Conservation (phyloP, 352 stramenopile genomes). For the Globisporangium splendens region DNA sequence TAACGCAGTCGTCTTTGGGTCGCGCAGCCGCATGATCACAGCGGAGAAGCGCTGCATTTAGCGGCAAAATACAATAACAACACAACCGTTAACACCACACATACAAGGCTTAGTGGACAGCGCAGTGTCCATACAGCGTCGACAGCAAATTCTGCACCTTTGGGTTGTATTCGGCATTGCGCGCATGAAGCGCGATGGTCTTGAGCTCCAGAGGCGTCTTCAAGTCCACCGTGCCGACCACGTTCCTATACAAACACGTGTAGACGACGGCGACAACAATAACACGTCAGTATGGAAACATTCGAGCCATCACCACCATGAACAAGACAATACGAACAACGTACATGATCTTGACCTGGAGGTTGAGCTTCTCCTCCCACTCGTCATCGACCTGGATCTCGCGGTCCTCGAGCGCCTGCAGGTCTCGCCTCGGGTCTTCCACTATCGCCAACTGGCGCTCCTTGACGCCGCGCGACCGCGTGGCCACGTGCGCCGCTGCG, state of each 20-base stretch:
- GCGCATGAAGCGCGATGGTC: constrained; percentile 94
- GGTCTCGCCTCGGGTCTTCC: constrained; percentile 30
- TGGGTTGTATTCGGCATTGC: constrained; percentile 99
- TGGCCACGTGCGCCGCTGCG: constrained; percentile 4
- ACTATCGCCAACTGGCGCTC: constrained; percentile 72
- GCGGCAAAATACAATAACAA: background rate
- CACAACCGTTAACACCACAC: no score
- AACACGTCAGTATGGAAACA: background rate
- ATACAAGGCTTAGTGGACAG: no score
- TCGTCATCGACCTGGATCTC: constrained; percentile 78
- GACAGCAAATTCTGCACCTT: constrained; percentile 55
- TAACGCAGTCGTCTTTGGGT: constrained; percentile 97
- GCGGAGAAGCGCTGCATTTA: constrained; percentile 89
- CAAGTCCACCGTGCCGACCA: constrained; percentile 95
- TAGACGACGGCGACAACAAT: background rate
- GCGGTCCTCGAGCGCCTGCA: constrained; percentile 39
- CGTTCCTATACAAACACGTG: constrained; percentile 62
- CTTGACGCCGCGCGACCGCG: constrained; percentile 51
- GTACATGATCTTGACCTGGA: constrained; percentile 84
- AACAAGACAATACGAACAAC: background rate
- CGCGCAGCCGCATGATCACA: constrained; percentile 94
- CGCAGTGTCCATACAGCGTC: background rate
- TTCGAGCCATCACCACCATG: background rate
- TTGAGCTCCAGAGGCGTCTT: constrained; percentile 95
- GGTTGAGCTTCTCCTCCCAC: constrained; percentile 74